Evolutionary conservation across 495 filamentous ascomycete species (phyloP).

Genomic region (Cenococcum geophilum): DNA sequence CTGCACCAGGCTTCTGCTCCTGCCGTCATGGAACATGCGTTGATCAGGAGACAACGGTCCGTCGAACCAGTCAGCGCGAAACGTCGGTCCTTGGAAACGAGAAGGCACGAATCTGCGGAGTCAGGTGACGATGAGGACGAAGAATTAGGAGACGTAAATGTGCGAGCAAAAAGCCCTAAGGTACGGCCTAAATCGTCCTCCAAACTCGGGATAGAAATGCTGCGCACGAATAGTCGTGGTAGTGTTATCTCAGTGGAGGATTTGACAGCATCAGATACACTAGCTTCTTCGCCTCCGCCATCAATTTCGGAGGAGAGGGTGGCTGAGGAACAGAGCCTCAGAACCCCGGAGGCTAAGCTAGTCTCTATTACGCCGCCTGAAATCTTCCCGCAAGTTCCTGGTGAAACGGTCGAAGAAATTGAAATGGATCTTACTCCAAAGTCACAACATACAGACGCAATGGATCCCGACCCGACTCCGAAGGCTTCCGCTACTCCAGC

Average conservation of each 20-base stretch:
- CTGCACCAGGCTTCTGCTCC: slow-evolving; percentile 65
- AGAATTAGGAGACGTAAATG: slow-evolving; percentile 61
- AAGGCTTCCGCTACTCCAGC: slow-evolving; percentile 10
- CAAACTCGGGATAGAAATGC: slow-evolving; percentile 89
- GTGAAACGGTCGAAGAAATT: slow-evolving; percentile 35
- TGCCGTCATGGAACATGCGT: slow-evolving; percentile 50
- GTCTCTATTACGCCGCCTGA: slow-evolving; percentile 41
- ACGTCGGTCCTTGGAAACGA: slow-evolving; percentile 54
- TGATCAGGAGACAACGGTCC: slow-evolving; percentile 64
- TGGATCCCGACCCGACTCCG: slow-evolving; percentile 27
- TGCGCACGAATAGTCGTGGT: slow-evolving; percentile 87
- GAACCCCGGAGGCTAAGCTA: slow-evolving; percentile 26
- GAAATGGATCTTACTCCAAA: slow-evolving; percentile 37
- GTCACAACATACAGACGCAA: not conserved
- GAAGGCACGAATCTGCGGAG: slow-evolving; percentile 69
- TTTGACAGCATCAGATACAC: slow-evolving; percentile 22
- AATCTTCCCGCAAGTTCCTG: slow-evolving; percentile 38
- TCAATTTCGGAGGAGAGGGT: slow-evolving; percentile 26
- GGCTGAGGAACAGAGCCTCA: slow-evolving; percentile 26
- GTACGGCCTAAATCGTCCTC: slow-evolving; percentile 53
- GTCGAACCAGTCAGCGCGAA: slow-evolving; percentile 64
- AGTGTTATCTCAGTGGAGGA: slow-evolving; percentile 58
- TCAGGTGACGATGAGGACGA: slow-evolving; percentile 93
- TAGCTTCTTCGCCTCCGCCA: slow-evolving; percentile 31
- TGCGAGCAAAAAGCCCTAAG: slow-evolving; percentile 54